Base-by-base conservation (phyloP, 2,329 filamentous ascomycete species). In the Cyphellophora europaea region DNA sequence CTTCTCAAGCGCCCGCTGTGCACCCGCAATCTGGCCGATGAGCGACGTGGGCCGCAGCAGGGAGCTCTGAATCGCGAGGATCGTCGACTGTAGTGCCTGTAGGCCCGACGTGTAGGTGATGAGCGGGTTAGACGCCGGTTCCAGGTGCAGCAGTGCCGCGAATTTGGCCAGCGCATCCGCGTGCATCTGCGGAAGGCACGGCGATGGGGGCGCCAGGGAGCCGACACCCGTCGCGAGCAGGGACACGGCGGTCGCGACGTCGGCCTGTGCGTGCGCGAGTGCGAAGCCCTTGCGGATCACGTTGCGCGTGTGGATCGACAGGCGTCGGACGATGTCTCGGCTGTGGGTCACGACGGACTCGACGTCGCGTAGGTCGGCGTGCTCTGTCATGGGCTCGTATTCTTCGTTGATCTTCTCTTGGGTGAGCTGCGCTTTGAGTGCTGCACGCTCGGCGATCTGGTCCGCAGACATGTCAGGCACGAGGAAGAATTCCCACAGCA, bases 401-500 rank as follows among this genome's bases (percentile, higher is more conserved):
- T 98, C 91, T 41, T 98, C 91, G 35, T 77, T 74, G 19, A 98
- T 80, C 37, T 79, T 88, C 53, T 98, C 91, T 3, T 75, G 67
- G 17, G 89, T 74, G 0, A 81, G 77, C 55, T 88, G 81, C 3
- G 86, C 83, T 60, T 98, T 98, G 42, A 87, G 76, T 36, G 78
- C 77, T 44, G 84, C 93, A 32, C 91, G 77, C 56, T 93, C 81
- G 35, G 84, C 81, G 71, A 96, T 89, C 74, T 88, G 86, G 13
- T 86, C 78, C 0, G 84, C 73, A 54, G 94, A 85, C 32, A 98
- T 76, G 48, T 98, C 91, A 2, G 91, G 91, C 10, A 98, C 88
- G 1, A 98, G 71, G 59, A 98, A 94, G 62, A 98, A 98, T 51
- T 98, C 91, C 93, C 91, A 98, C 2, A 98, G 71, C 72, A 96